A percentile compares a stretch with the other conserved stretches of the same genome.
Conservation (phyloP, 768 basidiomycete species). For the Rhizopogon vesiculosus region DNA sequence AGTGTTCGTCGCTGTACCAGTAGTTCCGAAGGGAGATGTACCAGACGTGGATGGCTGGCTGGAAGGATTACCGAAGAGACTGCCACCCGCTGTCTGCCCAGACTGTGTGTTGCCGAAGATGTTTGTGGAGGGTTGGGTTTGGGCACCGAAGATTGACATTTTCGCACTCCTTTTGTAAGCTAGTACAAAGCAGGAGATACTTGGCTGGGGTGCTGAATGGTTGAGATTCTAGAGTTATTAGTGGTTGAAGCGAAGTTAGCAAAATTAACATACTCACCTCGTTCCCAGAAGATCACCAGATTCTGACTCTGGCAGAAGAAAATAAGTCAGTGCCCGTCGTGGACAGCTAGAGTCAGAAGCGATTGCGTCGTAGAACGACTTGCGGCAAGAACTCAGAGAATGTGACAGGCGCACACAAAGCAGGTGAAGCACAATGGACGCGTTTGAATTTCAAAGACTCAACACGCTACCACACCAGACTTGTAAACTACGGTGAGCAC, state of each 20-base stretch:
- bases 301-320: neutral
- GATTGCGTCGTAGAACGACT: too few relatives aligned
- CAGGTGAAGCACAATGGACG: too few relatives aligned
- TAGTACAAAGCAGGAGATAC: neutral
- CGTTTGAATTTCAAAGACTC: neutral
- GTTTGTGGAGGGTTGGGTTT: neutral
- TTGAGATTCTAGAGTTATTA: neutral
- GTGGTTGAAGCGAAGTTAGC: too few relatives aligned
- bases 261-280: neutral
- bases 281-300: neutral
- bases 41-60: constrained; percentile 14
- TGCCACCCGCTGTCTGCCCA: constrained; percentile 12
- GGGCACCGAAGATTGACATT: constrained; percentile 6
- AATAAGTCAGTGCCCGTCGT: neutral
- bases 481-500: too few relatives aligned
- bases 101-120: constrained; percentile 3
- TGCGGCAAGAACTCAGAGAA: too few relatives aligned
- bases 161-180: neutral
- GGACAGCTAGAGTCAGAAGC: neutral
- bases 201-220: neutral
- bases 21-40: neutral
- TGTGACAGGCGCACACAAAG: too few relatives aligned
- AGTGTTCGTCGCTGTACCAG: neutral
- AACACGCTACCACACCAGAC: neutral
- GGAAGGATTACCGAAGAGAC: constrained; percentile 15